Conservation (phyloP, 139 green algal species). For the Tetraselmis chui region DNA sequence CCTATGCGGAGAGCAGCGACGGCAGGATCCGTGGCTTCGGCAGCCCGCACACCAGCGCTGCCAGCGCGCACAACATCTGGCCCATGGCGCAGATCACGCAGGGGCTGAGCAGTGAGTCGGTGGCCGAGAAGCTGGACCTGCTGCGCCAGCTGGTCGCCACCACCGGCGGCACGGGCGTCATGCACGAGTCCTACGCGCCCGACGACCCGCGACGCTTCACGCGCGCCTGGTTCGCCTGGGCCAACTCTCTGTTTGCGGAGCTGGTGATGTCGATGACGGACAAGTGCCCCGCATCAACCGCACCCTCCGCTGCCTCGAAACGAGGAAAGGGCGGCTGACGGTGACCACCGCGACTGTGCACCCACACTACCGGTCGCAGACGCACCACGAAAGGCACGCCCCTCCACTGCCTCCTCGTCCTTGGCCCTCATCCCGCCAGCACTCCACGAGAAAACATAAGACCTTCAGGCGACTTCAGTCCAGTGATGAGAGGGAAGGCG, state of each 20-base stretch:
- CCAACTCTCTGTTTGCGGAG: slow-evolving; percentile 7
- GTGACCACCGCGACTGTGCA: no score
- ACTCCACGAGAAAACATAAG: no score
- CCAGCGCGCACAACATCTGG: slow-evolving; percentile 2
- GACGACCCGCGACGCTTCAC: slow-evolving; percentile 3
- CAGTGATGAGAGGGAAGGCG: no score
- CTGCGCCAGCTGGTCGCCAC: neutral
- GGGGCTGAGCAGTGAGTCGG: neutral
- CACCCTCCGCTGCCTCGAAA: no score
- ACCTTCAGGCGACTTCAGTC: no score
- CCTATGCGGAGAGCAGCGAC: neutral
- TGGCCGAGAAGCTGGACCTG: neutral
- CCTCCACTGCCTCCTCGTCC: no score
- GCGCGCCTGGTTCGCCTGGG: slow-evolving; percentile 7
- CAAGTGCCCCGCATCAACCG: neutral
- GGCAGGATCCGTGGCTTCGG: neutral
- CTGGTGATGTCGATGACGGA: neutral
- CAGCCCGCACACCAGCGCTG: neutral
- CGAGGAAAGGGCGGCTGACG: no score
- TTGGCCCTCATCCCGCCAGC: no score
- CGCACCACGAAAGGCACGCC: no score
- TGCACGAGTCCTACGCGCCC: slow-evolving; percentile 4
- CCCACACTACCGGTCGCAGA: no score
- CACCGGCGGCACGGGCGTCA: neutral
- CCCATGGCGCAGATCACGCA: slow-evolving; percentile 1